phyloP scores from a whole-genome alignment of 805 yeast genomes.

The Schwanniomyces pseudopolymorphus region DNA sequence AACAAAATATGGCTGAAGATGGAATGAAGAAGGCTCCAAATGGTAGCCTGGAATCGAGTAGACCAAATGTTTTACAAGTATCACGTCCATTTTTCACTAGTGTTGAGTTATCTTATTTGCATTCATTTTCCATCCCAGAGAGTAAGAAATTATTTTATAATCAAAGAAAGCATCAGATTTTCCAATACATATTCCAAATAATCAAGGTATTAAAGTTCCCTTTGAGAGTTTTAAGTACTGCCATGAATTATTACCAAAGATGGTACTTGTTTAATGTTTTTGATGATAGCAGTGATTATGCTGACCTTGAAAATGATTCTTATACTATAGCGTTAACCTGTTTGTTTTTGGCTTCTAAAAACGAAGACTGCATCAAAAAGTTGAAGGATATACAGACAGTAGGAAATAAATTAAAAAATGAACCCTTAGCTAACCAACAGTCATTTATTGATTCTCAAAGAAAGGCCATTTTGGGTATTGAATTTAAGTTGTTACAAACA shows the following conservation, averaged over 20 bases:
- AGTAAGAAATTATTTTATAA: slow-evolving; percentile 43
- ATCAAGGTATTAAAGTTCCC: slow-evolving; percentile 64
- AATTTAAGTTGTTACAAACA: slow-evolving; percentile 72
- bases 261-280: slow-evolving; percentile 65
- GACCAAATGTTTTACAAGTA: slow-evolving; percentile 34
- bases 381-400: slow-evolving; percentile 58
- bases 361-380: slow-evolving; percentile 82
- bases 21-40: background rate
- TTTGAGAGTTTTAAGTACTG: slow-evolving; percentile 61
- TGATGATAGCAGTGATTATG: slow-evolving; percentile 33
- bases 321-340: slow-evolving; percentile 68
- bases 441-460: slow-evolving; percentile 51
- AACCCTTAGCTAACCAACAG: slow-evolving; percentile 13
- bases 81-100: slow-evolving; percentile 63
- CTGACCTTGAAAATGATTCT: slow-evolving; percentile 41
- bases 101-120: slow-evolving; percentile 52
- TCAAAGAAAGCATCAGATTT: slow-evolving; percentile 53
- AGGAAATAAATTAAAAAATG: slow-evolving; percentile 42
- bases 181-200: slow-evolving; percentile 54
- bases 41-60: background rate
- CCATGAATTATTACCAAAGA: slow-evolving; percentile 73
- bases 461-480: slow-evolving; percentile 56
- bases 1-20: slow-evolving; percentile 2
- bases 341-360: slow-evolving; percentile 68
- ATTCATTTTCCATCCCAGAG: slow-evolving; percentile 52